phyloP scores from a whole-genome alignment of 73 alveolate species.

The Uronychia binucleata region DNA sequence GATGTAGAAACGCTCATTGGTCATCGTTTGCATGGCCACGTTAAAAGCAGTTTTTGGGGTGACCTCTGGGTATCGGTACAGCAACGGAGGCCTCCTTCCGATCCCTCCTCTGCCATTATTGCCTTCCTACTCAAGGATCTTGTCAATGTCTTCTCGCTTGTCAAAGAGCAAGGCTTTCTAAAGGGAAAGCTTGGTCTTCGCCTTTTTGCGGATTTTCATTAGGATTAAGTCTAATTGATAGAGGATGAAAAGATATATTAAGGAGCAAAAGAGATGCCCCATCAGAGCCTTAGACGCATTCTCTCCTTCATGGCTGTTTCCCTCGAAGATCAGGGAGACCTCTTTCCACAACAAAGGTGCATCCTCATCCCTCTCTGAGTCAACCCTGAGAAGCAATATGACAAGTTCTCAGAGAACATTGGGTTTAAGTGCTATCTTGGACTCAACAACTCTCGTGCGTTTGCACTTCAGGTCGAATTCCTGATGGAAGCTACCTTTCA shows the following conservation, averaged over 20 bases:
- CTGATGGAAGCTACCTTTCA: too few species aligned
- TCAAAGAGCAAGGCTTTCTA: constrained; percentile 13
- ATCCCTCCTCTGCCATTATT: not conserved
- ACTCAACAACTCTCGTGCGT: too few species aligned
- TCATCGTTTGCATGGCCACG: constrained; percentile 14
- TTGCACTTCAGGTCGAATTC: too few species aligned
- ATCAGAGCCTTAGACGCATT: not conserved
- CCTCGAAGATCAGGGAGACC: not conserved
- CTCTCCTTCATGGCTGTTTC: not conserved
- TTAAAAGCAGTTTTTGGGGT: constrained; percentile 43
- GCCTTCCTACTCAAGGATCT: constrained; percentile 24
- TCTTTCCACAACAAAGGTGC: too few species aligned
- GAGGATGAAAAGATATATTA: too few species aligned
- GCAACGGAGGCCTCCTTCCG: constrained; percentile 27
- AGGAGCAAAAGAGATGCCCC: not conserved
- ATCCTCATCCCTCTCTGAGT: too few species aligned
- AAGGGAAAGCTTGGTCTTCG: constrained; percentile 5
- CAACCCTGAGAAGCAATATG: too few species aligned
- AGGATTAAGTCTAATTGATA: too few species aligned
- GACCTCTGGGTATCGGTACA: constrained; percentile 49
- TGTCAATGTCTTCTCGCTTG: not conserved
- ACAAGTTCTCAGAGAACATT: too few species aligned
- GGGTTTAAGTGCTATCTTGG: too few species aligned
- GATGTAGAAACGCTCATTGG: constrained; percentile 27
- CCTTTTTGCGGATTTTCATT: constrained; percentile 40